Evolutionary conservation across 768 basidiomycete species (phyloP).

Genomic region (Tephrocybe sp.): DNA sequence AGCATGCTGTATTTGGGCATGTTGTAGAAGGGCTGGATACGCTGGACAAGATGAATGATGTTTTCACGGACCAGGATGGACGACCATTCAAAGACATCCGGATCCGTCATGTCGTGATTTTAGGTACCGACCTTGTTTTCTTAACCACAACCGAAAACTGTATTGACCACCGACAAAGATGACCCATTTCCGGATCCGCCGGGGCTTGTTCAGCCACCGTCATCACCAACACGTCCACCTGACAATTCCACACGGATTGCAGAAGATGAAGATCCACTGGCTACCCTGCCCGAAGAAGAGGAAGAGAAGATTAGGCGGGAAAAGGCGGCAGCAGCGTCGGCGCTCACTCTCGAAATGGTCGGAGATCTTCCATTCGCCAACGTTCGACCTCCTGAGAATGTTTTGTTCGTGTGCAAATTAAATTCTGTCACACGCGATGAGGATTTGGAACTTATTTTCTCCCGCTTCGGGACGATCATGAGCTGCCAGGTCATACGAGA

Average conservation of each 20-base stretch:
- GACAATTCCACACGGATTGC: slow-evolving; percentile 89
- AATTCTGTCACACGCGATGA: slow-evolving; percentile 95
- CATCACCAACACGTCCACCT: slow-evolving; percentile 77
- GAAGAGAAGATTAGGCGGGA: slow-evolving; percentile 79
- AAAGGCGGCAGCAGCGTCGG: slow-evolving; percentile 89
- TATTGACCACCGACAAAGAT: slow-evolving; percentile 46
- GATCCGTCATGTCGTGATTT: slow-evolving; percentile 92
- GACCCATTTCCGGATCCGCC: slow-evolving; percentile 93
- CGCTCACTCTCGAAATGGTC: slow-evolving; percentile 98
- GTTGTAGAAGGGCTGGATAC: slow-evolving; percentile 95
- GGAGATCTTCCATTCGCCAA: slow-evolving; percentile 98
- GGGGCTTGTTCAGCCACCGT: slow-evolving; percentile 69
- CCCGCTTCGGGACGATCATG: slow-evolving; percentile 92
- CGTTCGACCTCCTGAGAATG: slow-evolving; percentile 96
- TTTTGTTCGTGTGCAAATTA: slow-evolving; percentile 97
- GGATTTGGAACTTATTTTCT: slow-evolving; percentile 96
- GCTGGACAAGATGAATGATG: slow-evolving; percentile 89
- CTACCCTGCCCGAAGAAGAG: slow-evolving; percentile 82
- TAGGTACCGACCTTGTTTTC: slow-evolving; percentile 53
- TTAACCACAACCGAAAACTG: neutral
- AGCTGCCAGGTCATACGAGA: slow-evolving; percentile 98
- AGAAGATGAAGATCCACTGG: slow-evolving; percentile 91
- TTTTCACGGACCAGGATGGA: slow-evolving; percentile 85
- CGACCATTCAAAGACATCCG: slow-evolving; percentile 92
- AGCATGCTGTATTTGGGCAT: slow-evolving; percentile 91